Percentiles rank a stretch among this genome's conserved stretches.
These are phyloP conservation scores for Melaleuca alternifolia DNA, from an alignment of 345 rosid species.

Conservation along the genomic window DNA sequence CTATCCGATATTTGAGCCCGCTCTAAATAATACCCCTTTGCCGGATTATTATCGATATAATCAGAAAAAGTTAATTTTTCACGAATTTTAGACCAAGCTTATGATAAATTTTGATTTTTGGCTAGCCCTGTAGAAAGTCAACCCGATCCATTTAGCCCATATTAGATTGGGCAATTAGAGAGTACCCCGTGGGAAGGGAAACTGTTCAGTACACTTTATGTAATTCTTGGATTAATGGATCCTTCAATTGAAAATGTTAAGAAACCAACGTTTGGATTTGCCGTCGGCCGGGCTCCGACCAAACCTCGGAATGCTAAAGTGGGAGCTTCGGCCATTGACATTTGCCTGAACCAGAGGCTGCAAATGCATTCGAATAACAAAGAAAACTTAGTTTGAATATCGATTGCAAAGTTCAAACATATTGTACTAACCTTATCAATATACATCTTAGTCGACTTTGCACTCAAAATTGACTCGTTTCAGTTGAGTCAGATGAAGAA, in stretches of 20 bases:
- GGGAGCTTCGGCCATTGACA: neutral
- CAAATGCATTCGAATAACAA: fast-evolving
- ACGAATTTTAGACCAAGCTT: too few relatives aligned
- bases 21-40: too few relatives aligned
- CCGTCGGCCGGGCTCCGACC: fast-evolving
- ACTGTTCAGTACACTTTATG: neutral
- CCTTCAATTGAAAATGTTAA: neutral
- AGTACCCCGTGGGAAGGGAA: neutral
- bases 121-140: neutral
- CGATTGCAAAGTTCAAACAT: neutral
- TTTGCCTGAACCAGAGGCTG: fast-evolving
- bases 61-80: too few relatives aligned
- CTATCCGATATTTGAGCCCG: too few relatives aligned
- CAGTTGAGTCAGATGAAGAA: neutral
- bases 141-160: neutral
- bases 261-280: neutral
- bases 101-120: too few relatives aligned
- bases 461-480: neutral
- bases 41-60: too few relatives aligned
- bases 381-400: neutral
- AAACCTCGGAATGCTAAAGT: neutral
- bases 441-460: fast-evolving
- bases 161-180: neutral
- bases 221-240: neutral
- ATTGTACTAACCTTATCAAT: neutral